Evolutionary conservation across 176 grass and related monocot genomes (phyloP).

Genomic region (Oryza rufipogon): DNA sequence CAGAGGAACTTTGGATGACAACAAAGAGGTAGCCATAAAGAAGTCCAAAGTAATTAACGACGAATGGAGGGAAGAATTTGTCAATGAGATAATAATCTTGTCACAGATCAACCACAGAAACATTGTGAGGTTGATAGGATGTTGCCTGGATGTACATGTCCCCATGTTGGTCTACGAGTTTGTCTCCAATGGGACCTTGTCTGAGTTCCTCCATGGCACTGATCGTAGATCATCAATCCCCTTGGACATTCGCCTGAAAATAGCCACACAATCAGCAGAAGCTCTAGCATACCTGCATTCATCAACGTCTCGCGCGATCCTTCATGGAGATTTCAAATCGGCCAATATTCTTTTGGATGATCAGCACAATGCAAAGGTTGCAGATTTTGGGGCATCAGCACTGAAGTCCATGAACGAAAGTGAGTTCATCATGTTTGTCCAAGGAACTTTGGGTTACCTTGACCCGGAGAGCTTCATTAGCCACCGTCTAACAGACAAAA

Average conservation of each 20-base stretch:
- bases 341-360: slow-evolving; percentile 43
- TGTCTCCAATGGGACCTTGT: slow-evolving; percentile 31
- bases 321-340: slow-evolving; percentile 34
- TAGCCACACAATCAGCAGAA: slow-evolving; percentile 27
- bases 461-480: slow-evolving; percentile 62
- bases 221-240: neutral
- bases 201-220: slow-evolving; percentile 21
- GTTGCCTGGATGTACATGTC: slow-evolving; percentile 37
- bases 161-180: slow-evolving; percentile 50
- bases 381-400: slow-evolving; percentile 60
- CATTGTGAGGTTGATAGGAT: slow-evolving; percentile 44
- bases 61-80: slow-evolving; percentile 28
- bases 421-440: slow-evolving; percentile 53
- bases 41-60: slow-evolving; percentile 30
- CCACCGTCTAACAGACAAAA: slow-evolving; percentile 57
- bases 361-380: slow-evolving; percentile 31
- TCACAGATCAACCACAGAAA: slow-evolving; percentile 49
- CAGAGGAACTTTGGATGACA: slow-evolving; percentile 9
- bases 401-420: slow-evolving; percentile 35
- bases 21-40: slow-evolving; percentile 30
- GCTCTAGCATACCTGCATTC: slow-evolving; percentile 41
- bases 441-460: slow-evolving; percentile 61
- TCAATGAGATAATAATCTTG: slow-evolving; percentile 50
- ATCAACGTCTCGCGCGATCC: slow-evolving; percentile 10
- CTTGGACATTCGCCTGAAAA: slow-evolving; percentile 26